Conservation (phyloP, 2,329 filamentous ascomycete genomes). For the Xylariales sp. region DNA sequence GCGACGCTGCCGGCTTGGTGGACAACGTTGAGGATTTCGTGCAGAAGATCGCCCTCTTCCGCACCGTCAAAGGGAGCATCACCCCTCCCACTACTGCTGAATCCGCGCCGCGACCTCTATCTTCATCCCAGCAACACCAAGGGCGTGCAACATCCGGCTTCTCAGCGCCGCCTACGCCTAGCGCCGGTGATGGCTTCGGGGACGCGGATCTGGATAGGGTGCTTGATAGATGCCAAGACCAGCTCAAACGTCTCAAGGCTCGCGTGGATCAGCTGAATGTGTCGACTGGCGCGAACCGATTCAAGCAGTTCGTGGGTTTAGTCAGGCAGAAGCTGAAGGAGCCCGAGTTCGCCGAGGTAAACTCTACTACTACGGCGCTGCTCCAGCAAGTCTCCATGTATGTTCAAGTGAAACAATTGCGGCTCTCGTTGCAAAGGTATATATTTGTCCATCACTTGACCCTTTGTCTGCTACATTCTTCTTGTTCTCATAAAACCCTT, state of each 20-base stretch:
- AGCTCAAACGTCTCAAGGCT: background rate
- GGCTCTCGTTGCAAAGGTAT: background rate
- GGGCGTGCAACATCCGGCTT: background rate
- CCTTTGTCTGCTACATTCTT: no score
- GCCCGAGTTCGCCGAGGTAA: background rate
- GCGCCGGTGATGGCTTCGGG: background rate
- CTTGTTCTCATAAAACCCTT: no score
- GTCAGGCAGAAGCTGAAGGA: conserved; percentile 2
- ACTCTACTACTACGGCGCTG: background rate
- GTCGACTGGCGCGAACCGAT: background rate
- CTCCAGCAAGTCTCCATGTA: background rate
- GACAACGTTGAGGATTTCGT: background rate
- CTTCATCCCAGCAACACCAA: background rate
- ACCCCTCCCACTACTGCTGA: background rate
- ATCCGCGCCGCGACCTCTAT: background rate
- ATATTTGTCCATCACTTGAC: no score
- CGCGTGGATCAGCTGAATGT: background rate
- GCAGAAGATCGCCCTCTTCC: background rate
- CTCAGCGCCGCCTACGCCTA: background rate
- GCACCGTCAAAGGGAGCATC: background rate
- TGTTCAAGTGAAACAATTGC: background rate
- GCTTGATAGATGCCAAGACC: background rate
- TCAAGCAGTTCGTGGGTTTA: background rate
- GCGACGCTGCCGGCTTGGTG: background rate
- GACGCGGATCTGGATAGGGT: background rate